These are phyloP conservation scores for Aspergillus pseudonomiae DNA, from an alignment of 2,329 filamentous ascomycete genomes.

Conservation along the genomic window DNA sequence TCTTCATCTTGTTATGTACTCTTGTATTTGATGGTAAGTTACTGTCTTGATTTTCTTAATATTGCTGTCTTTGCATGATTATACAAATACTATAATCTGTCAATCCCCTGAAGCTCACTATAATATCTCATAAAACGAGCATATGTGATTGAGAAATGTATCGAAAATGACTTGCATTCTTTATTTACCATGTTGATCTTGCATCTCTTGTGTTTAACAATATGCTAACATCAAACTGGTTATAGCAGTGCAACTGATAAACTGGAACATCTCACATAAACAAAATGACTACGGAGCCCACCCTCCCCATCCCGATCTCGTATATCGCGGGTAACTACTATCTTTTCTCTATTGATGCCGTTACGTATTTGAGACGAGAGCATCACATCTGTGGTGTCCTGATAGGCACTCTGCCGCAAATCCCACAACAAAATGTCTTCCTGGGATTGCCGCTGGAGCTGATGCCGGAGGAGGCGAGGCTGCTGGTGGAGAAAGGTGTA, in stretches of 20 bases:
- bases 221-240: constrained; percentile 26
- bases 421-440: constrained; percentile 93
- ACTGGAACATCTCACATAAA: neutral
- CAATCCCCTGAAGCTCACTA: constrained; percentile 72
- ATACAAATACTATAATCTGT: constrained; percentile 70
- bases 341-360: constrained; percentile 82
- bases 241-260: neutral
- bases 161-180: constrained; percentile 36
- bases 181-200: constrained; percentile 13
- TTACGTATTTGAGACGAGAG: constrained; percentile 74
- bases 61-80: constrained; percentile 62
- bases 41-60: neutral
- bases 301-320: constrained; percentile 75
- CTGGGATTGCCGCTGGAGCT: constrained; percentile 85
- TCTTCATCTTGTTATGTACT: constrained; percentile 12
- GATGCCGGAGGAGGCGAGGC: constrained; percentile 83
- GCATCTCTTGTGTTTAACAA: constrained; percentile 12
- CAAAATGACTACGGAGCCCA: constrained; percentile 39
- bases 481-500: constrained; percentile 75
- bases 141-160: constrained; percentile 50
- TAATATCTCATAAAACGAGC: constrained; percentile 41
- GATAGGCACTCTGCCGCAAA: constrained; percentile 85
- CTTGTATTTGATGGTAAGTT: constrained; percentile 36
- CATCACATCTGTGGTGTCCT: constrained; percentile 86
- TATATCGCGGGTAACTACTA: constrained; percentile 79